A percentile compares a stretch with the other conserved stretches of the same genome.
phyloP scores from a whole-genome alignment of 2,329 filamentous ascomycete genomes.

The Xylariaceae sp. region DNA sequence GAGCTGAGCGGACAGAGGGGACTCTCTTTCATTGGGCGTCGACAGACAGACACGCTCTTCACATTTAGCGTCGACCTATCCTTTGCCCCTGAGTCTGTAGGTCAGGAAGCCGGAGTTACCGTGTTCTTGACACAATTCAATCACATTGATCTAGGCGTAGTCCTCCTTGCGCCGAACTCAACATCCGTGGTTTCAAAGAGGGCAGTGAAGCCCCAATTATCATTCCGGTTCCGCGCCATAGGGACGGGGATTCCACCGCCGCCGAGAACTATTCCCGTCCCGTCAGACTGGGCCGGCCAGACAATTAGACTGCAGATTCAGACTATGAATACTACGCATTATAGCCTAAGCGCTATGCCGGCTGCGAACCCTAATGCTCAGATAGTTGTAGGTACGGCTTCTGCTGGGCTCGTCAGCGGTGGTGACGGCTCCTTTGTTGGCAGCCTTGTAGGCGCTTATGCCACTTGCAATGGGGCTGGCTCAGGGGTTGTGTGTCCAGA shows the following conservation, averaged over 20 bases:
- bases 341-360: constrained; percentile 38
- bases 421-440: constrained; percentile 43
- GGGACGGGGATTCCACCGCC: constrained; percentile 31
- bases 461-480: constrained; percentile 46
- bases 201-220: constrained; percentile 20
- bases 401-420: constrained; percentile 41
- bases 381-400: constrained; percentile 37
- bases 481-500: constrained; percentile 35
- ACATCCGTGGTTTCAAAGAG: neutral
- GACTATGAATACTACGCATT: constrained; percentile 39
- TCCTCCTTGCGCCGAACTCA: constrained; percentile 25
- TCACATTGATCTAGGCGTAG: constrained; percentile 43
- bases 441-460: constrained; percentile 43
- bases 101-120: constrained; percentile 43
- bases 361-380: constrained; percentile 23
- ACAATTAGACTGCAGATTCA: constrained; percentile 41
- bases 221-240: constrained; percentile 37
- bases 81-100: constrained; percentile 33
- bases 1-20: constrained; percentile 34
- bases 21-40: constrained; percentile 40
- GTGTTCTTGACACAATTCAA: constrained; percentile 43
- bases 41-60: constrained; percentile 43
- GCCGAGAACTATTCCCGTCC: constrained; percentile 31
- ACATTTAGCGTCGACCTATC: constrained; percentile 40
- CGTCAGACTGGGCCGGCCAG: constrained; percentile 31